Percentiles rank a stretch among this genome's conserved stretches.
phyloP scores from a whole-genome alignment of 441 rosid species.

The Rhodomyrtus psidioides region DNA sequence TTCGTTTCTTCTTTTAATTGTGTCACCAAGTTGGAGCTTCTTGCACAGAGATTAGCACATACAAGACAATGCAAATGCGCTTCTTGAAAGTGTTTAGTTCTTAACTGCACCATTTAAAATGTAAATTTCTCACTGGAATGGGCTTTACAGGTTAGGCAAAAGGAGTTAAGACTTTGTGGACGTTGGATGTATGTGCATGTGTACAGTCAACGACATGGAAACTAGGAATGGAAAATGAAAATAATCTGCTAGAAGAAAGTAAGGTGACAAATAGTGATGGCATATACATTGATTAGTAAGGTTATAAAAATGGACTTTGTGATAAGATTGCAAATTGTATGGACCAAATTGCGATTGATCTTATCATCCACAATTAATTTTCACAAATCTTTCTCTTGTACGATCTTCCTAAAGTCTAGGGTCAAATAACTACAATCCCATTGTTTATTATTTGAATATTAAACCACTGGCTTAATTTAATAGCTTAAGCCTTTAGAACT shows the following conservation, averaged over 20 bases:
- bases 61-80: not conserved
- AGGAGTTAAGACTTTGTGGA: not conserved
- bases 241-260: not conserved
- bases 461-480: not conserved
- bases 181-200: not conserved
- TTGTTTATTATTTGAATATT: not conserved
- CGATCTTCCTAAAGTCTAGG: not conserved
- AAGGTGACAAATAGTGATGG: not conserved
- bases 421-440: not conserved
- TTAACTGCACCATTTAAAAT: not conserved
- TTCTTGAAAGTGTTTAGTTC: not conserved
- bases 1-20: not conserved
- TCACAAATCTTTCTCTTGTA: not conserved
- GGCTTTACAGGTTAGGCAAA: not conserved
- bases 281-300: not conserved
- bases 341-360: not conserved
- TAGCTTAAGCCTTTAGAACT: not conserved
- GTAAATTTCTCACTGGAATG: not conserved
- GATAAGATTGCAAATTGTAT: not conserved
- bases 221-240: not conserved
- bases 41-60: not conserved
- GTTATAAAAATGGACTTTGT: not conserved
- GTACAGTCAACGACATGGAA: not conserved
- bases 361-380: not conserved
- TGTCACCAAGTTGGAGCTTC: not conserved